phyloP scores from a whole-genome alignment of 129 eudicot genomes.

The Centaurea solstitialis region DNA sequence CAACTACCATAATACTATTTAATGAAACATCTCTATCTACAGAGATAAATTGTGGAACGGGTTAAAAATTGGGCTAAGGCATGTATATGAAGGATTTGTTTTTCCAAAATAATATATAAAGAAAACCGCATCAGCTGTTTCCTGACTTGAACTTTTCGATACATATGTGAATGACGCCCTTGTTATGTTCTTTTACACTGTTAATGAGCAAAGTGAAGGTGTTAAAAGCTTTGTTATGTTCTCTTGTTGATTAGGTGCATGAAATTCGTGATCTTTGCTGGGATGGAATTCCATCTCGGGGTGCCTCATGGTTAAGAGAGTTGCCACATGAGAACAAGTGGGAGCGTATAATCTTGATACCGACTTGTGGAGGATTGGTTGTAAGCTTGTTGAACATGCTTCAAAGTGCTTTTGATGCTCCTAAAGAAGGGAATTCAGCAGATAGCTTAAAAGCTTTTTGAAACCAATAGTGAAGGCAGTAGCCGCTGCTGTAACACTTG shows the following conservation, averaged over 20 bases:
- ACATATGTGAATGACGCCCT: not conserved
- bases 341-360: slow-evolving; percentile 66
- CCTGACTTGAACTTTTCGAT: not conserved
- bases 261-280: slow-evolving; percentile 84
- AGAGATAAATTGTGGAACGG: not conserved
- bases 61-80: not conserved
- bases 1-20: not conserved
- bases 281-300: slow-evolving; percentile 78
- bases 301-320: slow-evolving; percentile 87
- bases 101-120: not conserved
- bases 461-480: slow-evolving; percentile 62
- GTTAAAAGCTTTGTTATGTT: slow-evolving; percentile 12
- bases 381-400: slow-evolving; percentile 63
- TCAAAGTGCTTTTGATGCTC: slow-evolving; percentile 44
- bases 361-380: slow-evolving; percentile 76
- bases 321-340: slow-evolving; percentile 54
- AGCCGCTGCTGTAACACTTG: slow-evolving; percentile 90
- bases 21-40: not conserved
- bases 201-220: slow-evolving; percentile 1
- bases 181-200: not conserved
- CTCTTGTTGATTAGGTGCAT: slow-evolving; percentile 61
- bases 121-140: not conserved
- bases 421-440: slow-evolving; percentile 32
- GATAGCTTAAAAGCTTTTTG: slow-evolving; percentile 42
- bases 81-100: not conserved